Evolutionary conservation across 257 asterid species (phyloP).

Genomic region (Marsdenia floribunda): DNA sequence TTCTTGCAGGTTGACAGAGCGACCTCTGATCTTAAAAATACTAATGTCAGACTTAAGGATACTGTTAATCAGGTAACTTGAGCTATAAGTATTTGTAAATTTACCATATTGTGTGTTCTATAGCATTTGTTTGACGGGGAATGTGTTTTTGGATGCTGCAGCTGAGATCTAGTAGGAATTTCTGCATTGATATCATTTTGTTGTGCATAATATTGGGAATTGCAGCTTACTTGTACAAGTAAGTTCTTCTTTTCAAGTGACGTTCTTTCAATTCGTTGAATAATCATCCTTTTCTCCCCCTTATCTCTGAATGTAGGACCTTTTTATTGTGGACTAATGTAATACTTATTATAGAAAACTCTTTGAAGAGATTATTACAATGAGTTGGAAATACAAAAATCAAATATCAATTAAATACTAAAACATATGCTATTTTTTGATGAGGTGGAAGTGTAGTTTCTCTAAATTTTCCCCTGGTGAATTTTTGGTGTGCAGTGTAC

Average conservation of each 20-base stretch:
- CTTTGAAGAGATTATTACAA: background rate
- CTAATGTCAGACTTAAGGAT: conserved; percentile 91
- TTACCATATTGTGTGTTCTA: background rate
- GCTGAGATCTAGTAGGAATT: conserved; percentile 96
- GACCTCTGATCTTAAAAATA: conserved; percentile 85
- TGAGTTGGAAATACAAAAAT: background rate
- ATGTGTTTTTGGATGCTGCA: conserved; percentile 32
- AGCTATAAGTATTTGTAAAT: conserved; percentile 1
- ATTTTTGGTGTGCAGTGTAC: conserved; percentile 33
- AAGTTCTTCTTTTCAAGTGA: conserved; percentile 22
- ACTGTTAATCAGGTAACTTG: conserved; percentile 85
- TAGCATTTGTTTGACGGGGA: conserved; percentile 1
- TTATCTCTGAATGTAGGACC: background rate
- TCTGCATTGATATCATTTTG: conserved; percentile 87
- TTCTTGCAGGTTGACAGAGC: conserved; percentile 87
- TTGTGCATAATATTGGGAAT: conserved; percentile 87
- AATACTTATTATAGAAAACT: background rate
- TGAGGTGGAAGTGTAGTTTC: background rate
- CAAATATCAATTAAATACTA: background rate
- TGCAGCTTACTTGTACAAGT: conserved; percentile 96
- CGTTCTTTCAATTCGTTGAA: background rate
- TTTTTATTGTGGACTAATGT: background rate
- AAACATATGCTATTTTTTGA: background rate
- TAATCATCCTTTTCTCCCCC: background rate
- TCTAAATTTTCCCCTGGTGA: background rate